phyloP scores from a whole-genome alignment of 306 rosid genomes.

The Acacia crassicarpa region DNA sequence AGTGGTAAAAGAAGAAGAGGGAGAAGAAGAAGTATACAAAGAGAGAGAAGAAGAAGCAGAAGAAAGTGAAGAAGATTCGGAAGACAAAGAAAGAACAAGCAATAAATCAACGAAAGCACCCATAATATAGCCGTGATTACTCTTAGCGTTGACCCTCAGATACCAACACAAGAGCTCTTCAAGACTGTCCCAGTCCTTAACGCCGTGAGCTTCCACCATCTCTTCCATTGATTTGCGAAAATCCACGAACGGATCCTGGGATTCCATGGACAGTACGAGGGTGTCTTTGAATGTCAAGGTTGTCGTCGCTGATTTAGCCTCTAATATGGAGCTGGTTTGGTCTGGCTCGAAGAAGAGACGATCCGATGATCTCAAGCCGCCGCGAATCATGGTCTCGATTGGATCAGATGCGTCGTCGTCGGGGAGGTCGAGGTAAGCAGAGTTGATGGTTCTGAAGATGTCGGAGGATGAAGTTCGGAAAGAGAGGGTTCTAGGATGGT shows the following conservation, averaged over 20 bases:
- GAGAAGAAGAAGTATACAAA: constrained; percentile 33
- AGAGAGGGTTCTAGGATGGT: constrained; percentile 77
- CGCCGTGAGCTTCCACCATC: constrained; percentile 67
- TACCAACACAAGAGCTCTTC: constrained; percentile 74
- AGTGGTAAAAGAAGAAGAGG: constrained; percentile 41
- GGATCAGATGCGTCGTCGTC: constrained; percentile 34
- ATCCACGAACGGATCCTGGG: constrained; percentile 63
- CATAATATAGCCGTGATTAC: constrained; percentile 52
- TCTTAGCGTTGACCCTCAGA: constrained; percentile 51
- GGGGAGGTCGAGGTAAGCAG: constrained; percentile 38
- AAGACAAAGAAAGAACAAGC: constrained; percentile 39
- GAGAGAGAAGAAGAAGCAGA: constrained; percentile 47
- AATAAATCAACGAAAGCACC: constrained; percentile 76
- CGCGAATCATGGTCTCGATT: constrained; percentile 51
- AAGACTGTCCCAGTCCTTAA: constrained; percentile 66
- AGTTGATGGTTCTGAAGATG: constrained; percentile 49
- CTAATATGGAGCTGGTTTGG: constrained; percentile 51
- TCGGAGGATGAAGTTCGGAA: constrained; percentile 40
- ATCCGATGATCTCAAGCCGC: constrained; percentile 66
- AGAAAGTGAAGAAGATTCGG: constrained; percentile 1
- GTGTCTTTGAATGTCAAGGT: constrained; percentile 47
- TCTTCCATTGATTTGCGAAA: constrained; percentile 81
- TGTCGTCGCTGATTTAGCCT: constrained; percentile 20
- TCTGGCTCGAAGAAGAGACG: constrained; percentile 68
- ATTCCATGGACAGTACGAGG: constrained; percentile 50